A percentile compares a stretch with the other conserved stretches of the same genome.
phyloP scores from a whole-genome alignment of 2,329 filamentous ascomycete species.

The Ceratocystis cacaofunesta region DNA sequence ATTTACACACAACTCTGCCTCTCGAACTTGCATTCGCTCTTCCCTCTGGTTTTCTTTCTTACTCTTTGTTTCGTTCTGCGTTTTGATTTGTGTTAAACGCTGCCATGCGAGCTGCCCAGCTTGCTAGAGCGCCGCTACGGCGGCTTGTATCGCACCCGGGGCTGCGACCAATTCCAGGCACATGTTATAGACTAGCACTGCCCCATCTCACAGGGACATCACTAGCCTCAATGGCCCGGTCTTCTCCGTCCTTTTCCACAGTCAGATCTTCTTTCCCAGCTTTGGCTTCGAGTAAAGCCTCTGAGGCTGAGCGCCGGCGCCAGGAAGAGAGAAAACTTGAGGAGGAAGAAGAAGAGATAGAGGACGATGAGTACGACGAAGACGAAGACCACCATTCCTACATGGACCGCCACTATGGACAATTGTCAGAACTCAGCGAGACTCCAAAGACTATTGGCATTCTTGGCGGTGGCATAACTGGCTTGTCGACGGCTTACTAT shows the following conservation, averaged over 20 bases:
- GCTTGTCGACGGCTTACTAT: slow-evolving; percentile 64
- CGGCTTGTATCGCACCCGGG: not conserved
- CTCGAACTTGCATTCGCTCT: not conserved
- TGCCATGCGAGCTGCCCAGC: slow-evolving; percentile 2
- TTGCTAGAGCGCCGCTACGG: not conserved
- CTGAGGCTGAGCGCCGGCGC: not conserved
- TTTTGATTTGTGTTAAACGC: not conserved
- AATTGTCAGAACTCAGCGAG: not conserved
- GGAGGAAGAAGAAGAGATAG: not conserved
- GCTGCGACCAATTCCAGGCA: not conserved
- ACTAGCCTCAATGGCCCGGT: not conserved
- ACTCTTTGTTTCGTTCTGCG: not conserved
- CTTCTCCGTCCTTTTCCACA: not conserved
- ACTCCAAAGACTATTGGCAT: slow-evolving; percentile 41
- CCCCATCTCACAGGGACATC: not conserved
- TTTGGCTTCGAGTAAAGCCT: not conserved
- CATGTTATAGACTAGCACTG: not conserved
- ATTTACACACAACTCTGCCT: not conserved
- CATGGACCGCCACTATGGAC: too few relatives aligned
- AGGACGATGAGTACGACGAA: slow-evolving; percentile 1
- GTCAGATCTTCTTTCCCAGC: not conserved
- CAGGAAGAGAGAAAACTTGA: not conserved
- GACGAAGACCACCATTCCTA: not conserved
- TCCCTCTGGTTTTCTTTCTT: not conserved
- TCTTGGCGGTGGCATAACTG: slow-evolving; percentile 70